These are phyloP conservation scores for Entoloma clypeatum DNA, from an alignment of 1,284 basidiomycete genomes.

Conservation along the genomic window DNA sequence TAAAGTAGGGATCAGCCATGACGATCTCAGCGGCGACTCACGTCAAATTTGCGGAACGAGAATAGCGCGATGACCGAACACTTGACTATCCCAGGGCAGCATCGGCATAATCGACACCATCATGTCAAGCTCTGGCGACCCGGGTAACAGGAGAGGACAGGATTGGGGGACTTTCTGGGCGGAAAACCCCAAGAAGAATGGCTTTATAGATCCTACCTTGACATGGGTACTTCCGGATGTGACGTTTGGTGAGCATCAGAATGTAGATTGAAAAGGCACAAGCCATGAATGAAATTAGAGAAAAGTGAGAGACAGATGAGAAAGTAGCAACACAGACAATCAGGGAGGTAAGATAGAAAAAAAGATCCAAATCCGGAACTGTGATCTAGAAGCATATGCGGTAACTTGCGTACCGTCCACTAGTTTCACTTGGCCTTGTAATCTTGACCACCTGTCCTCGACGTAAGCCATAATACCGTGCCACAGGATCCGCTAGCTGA, in stretches of 20 bases:
- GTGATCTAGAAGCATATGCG: constrained; percentile 73
- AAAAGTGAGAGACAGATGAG: constrained; percentile 15
- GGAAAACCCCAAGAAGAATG: no score
- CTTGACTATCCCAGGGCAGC: not conserved
- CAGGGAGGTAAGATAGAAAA: constrained; percentile 7
- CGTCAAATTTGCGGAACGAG: constrained; percentile 5
- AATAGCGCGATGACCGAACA: constrained; percentile 1
- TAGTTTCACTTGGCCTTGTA: constrained; percentile 94
- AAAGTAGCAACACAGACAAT: constrained; percentile 13
- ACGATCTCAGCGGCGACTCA: constrained; percentile 8
- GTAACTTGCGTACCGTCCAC: constrained; percentile 92
- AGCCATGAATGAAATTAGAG: no score
- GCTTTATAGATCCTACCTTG: no score
- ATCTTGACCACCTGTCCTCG: constrained; percentile 99
- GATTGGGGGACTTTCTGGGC: not conserved
- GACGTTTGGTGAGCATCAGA: no score
- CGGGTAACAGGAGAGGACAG: no score
- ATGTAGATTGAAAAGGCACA: no score
- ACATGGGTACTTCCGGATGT: no score
- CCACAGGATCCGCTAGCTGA: constrained; percentile 93
- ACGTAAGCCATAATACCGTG: constrained; percentile 93
- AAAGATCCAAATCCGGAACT: constrained; percentile 7
- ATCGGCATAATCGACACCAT: not conserved
- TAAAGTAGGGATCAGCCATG: not conserved
- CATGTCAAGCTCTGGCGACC: constrained; percentile 9